phyloP scores from a whole-genome alignment of 1,139 yeast species.

The Sugiyamaella japonica region DNA sequence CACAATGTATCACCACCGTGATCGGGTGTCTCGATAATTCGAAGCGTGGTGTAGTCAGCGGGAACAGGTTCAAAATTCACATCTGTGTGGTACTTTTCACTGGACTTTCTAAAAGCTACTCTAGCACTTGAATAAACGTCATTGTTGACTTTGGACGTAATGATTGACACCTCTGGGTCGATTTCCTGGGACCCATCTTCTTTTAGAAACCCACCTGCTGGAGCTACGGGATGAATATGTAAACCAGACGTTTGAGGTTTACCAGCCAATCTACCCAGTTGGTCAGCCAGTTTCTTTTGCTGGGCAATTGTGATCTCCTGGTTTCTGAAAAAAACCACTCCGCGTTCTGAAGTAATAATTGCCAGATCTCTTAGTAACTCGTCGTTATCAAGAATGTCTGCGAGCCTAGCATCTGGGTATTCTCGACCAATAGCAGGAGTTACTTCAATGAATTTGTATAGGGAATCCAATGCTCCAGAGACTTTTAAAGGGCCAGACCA shows the following conservation, averaged over 20 bases:
- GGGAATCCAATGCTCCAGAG: slow-evolving; percentile 26
- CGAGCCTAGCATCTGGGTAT: slow-evolving; percentile 40
- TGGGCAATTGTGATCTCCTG: slow-evolving; percentile 59
- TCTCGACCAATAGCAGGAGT: slow-evolving; percentile 37
- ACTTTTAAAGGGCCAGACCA: slow-evolving; percentile 23
- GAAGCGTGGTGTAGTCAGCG: slow-evolving; percentile 48
- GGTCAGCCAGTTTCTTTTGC: slow-evolving; percentile 53
- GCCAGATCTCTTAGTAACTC: slow-evolving; percentile 55
- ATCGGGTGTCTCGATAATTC: slow-evolving; percentile 46
- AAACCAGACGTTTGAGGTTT: slow-evolving; percentile 71
- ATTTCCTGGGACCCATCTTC: slow-evolving; percentile 22
- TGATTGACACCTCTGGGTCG: slow-evolving; percentile 30
- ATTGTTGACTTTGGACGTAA: slow-evolving; percentile 31
- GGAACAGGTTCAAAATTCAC: slow-evolving; percentile 50
- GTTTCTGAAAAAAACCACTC: slow-evolving; percentile 64
- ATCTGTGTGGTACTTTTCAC: slow-evolving; percentile 48
- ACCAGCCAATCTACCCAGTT: slow-evolving; percentile 65
- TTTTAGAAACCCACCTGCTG: slow-evolving; percentile 34
- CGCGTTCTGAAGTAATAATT: slow-evolving; percentile 59
- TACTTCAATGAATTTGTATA: slow-evolving; percentile 31
- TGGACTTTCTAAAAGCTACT: slow-evolving; percentile 13
- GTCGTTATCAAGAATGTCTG: slow-evolving; percentile 51
- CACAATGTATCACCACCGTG: slow-evolving; percentile 52
- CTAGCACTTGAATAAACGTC: slow-evolving; percentile 26
- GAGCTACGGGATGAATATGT: slow-evolving; percentile 42